Base-by-base conservation (phyloP, 306 rosid genomes). In the Vigna mungo region DNA sequence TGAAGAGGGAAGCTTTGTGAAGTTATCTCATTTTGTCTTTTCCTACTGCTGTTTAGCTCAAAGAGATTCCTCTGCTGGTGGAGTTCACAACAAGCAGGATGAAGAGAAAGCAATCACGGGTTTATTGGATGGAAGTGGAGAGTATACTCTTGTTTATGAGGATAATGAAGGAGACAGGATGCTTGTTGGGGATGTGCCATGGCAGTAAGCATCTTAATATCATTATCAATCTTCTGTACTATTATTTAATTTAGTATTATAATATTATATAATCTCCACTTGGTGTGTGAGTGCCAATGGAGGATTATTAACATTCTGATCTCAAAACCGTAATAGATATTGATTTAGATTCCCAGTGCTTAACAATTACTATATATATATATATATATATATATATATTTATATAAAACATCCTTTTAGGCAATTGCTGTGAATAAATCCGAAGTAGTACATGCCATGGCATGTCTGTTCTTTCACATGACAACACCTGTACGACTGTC, bases 151-250 rank as follows among this genome's bases (percentile, higher is more conserved):
- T 65, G 99, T 96, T 58, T 96, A 96, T 74, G 98, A 96, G 82
- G 99, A 96, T 80, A 93, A 96, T n/a, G 99, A 96, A 90, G 99
- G 99, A 78, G 99, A 96, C 90, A 79, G 96, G 87, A 91, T 96
- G 96, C 99, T 92, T 58, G 99, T 90, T 85, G 99, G 99, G 72
- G 99, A 96, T 91, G 99, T 96, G 80, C 99, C 99, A n/a, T 96
- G 99, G 99, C 89, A 85, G 99, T 96, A 96, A 89, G 99, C 89
- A 85, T 87, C 87, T 85, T 62, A 34, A 5, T 34, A 74, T 77
- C 79, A 72, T 72, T 61, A 54, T 63, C 64, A 37, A 71, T 85
- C 78, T 56, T 75, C 71, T 81, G 64, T 79, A 14, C 53, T 74
- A 17, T 64, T 71, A 74, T 30, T 46, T 63, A 5, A 70, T 84